A percentile compares a stretch with the other conserved stretches of the same genome.
Evolutionary conservation across 257 asterid genomes (phyloP).

Genomic region (Nicotiana obtusifolia): DNA sequence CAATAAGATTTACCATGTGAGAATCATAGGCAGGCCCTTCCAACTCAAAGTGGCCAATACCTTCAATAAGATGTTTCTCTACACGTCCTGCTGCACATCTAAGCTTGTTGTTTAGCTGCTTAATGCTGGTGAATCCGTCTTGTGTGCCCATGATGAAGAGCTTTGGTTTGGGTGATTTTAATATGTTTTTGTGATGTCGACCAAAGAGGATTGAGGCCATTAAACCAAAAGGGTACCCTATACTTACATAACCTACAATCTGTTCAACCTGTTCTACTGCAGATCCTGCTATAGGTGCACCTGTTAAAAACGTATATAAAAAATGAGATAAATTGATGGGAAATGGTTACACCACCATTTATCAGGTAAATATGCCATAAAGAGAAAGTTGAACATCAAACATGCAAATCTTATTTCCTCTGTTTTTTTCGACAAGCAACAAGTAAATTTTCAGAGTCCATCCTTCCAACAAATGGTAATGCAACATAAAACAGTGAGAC

Average conservation of each 20-base stretch:
- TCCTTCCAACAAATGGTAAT: neutral
- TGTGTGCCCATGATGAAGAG: constrained; percentile 54
- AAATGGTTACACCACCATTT: neutral
- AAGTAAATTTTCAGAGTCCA: neutral
- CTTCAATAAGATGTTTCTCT: constrained; percentile 44
- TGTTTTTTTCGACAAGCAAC: neutral
- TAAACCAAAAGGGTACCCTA: constrained; percentile 55
- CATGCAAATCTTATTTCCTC: too few species aligned
- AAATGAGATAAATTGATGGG: neutral
- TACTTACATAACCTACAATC: constrained; percentile 47
- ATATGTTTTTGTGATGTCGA: constrained; percentile 38
- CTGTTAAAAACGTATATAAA: constrained; percentile 16
- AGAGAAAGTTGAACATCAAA: neutral
- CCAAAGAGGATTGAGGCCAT: constrained; percentile 51
- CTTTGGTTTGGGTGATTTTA: constrained; percentile 43
- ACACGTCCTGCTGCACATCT: constrained; percentile 32
- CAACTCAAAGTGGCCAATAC: constrained; percentile 52
- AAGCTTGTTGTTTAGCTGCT: constrained; percentile 48
- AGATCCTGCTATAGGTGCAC: constrained; percentile 63
- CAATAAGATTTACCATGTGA: constrained; percentile 36
- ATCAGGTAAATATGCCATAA: neutral
- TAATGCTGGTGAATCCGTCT: constrained; percentile 52
- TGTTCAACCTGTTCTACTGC: constrained; percentile 42
- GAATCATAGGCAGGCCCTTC: constrained; percentile 47
- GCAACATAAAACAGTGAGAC: neutral